Percentiles rank a stretch among this genome's conserved stretches.
Conservation (phyloP, 2,329 filamentous ascomycete genomes). For the Fusarium sp. region DNA sequence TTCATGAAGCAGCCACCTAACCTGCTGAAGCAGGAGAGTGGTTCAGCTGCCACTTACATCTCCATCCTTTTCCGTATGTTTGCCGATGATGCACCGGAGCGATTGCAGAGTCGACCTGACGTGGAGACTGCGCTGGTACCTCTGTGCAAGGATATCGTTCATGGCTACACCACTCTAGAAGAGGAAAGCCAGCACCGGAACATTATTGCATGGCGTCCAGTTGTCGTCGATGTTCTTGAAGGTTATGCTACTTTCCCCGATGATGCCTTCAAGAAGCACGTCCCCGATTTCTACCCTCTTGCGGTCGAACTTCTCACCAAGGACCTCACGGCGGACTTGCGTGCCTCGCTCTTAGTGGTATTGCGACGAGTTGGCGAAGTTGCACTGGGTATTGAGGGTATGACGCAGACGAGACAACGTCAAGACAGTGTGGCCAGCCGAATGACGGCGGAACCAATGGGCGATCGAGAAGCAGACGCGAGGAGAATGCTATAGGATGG, state of each 20-base stretch:
- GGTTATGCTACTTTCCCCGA: constrained; percentile 88
- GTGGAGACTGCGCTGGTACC: constrained; percentile 94
- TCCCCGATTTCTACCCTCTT: constrained; percentile 86
- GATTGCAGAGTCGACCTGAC: constrained; percentile 80
- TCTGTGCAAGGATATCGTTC: constrained; percentile 93
- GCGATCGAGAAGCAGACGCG: constrained; percentile 50
- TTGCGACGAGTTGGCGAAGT: constrained; percentile 87
- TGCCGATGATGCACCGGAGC: constrained; percentile 85
- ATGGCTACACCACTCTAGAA: constrained; percentile 85
- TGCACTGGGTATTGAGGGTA: constrained; percentile 66
- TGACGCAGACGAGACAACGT: constrained; percentile 53
- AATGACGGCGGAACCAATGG: constrained; percentile 45
- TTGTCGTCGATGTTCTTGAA: constrained; percentile 96
- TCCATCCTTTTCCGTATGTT: constrained; percentile 98
- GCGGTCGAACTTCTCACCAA: constrained; percentile 84
- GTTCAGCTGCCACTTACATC: constrained; percentile 93
- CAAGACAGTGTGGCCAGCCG: constrained; percentile 57
- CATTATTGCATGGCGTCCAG: constrained; percentile 95
- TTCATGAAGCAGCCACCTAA: constrained; percentile 99
- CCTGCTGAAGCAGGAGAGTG: constrained; percentile 94
- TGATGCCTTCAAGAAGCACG: constrained; percentile 81
- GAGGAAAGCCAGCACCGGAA: constrained; percentile 98
- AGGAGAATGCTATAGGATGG: constrained; percentile 51
- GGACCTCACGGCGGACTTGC: constrained; percentile 83
- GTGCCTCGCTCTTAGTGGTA: constrained; percentile 80